Evolutionary conservation across 345 rosid species (phyloP).

Genomic region (Raphanus sativus): DNA sequence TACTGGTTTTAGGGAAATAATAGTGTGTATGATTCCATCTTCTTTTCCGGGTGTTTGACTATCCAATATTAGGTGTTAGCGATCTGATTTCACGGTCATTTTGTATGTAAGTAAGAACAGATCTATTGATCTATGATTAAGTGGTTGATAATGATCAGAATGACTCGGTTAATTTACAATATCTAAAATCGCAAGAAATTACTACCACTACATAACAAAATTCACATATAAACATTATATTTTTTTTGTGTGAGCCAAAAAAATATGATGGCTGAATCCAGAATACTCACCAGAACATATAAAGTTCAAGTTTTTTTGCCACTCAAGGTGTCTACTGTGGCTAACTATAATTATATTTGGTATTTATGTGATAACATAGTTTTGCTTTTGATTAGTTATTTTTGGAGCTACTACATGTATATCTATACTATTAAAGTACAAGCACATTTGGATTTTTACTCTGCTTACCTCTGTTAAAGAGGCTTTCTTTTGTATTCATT

Average conservation of each 20-base stretch:
- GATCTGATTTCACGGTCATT: not conserved
- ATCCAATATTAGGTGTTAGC: conserved; percentile 2
- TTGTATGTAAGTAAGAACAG: not conserved
- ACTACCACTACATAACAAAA: not conserved
- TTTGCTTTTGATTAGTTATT: not conserved
- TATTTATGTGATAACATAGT: not conserved
- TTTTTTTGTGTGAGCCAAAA: not conserved
- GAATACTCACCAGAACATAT: not conserved
- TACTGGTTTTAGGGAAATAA: not conserved
- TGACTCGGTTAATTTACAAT: not conserved
- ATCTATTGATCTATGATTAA: conserved; percentile 5
- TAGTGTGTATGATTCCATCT: conserved; percentile 22
- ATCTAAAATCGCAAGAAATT: not conserved
- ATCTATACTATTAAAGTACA: not conserved
- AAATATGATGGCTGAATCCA: not conserved
- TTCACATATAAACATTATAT: not conserved
- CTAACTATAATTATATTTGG: not conserved
- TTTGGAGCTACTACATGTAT: not conserved
- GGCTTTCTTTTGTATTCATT: too few relatives aligned
- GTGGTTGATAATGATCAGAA: conserved; percentile 16
- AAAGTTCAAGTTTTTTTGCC: not conserved
- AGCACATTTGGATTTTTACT: too few relatives aligned
- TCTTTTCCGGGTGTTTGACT: conserved; percentile 32
- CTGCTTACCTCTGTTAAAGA: too few relatives aligned
- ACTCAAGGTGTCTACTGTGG: not conserved